A percentile compares a stretch with the other conserved stretches of the same genome.
These are phyloP conservation scores for Neurospora sp. DNA, from an alignment of 495 filamentous ascomycete species.

Conservation along the genomic window DNA sequence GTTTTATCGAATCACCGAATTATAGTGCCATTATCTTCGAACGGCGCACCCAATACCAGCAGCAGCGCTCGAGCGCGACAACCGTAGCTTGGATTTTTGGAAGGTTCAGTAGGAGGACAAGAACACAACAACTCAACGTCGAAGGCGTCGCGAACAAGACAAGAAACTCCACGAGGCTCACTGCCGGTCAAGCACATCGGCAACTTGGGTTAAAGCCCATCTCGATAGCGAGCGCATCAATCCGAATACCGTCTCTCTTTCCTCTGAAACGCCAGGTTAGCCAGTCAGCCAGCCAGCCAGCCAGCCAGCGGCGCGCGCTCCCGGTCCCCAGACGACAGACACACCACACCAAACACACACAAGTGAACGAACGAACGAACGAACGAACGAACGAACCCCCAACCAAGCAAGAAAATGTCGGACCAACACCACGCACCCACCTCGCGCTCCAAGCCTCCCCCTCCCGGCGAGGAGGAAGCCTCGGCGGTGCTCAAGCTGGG, in stretches of 20 bases:
- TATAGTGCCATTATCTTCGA: background rate
- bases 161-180: background rate
- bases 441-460: constrained; percentile 59
- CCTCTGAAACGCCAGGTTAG: background rate
- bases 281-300: background rate
- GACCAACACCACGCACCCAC: constrained; percentile 37
- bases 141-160: background rate
- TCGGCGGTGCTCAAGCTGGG: constrained; percentile 71
- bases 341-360: background rate
- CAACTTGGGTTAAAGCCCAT: background rate
- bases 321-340: background rate
- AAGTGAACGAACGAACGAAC: background rate
- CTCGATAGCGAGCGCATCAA: background rate
- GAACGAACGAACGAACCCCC: too few species aligned
- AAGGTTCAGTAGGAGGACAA: background rate
- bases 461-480: constrained; percentile 82
- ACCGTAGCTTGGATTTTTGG: background rate
- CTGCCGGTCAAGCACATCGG: background rate
- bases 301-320: background rate
- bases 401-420: constrained; percentile 7
- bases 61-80: background rate
- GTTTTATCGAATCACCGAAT: background rate
- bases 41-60: background rate
- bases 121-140: background rate
- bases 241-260: background rate